Evolutionary conservation across 768 basidiomycete species (phyloP).

Genomic region (Kwoniella newhampshirensis): DNA sequence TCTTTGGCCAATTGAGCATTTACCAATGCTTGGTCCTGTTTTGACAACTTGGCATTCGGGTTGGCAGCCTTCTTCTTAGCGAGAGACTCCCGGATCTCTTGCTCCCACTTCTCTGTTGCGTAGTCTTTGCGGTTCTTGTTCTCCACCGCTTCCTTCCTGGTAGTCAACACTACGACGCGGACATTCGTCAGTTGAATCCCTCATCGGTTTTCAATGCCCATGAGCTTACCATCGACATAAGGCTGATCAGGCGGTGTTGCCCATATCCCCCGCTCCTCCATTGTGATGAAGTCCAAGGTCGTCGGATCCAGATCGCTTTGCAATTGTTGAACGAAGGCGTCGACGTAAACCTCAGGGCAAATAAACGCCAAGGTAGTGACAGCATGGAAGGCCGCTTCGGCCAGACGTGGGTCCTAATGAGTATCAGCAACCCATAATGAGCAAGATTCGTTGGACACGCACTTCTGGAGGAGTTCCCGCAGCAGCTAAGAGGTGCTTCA

Average conservation of each 20-base stretch:
- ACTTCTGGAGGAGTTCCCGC: conserved; percentile 36
- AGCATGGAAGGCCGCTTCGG: conserved; percentile 68
- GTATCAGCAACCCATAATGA: conserved; percentile 11
- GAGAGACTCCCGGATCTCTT: conserved; percentile 80
- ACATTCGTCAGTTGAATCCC: neutral
- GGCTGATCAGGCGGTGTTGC: conserved; percentile 75
- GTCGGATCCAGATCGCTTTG: conserved; percentile 64
- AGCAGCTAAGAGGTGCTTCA: conserved; percentile 30
- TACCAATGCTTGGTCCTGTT: conserved; percentile 80
- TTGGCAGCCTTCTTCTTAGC: conserved; percentile 72
- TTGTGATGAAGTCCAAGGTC: conserved; percentile 65
- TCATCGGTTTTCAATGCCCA: neutral
- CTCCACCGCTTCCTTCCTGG: conserved; percentile 60
- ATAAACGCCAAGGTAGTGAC: conserved; percentile 78
- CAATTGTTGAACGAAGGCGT: conserved; percentile 69
- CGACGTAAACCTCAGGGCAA: conserved; percentile 66
- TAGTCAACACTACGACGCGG: conserved; percentile 62
- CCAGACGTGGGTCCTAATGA: conserved; percentile 36
- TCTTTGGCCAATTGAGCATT: conserved; percentile 82
- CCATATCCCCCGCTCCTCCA: conserved; percentile 80
- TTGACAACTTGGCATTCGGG: conserved; percentile 62
- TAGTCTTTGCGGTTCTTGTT: conserved; percentile 77
- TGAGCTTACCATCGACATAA: conserved; percentile 69
- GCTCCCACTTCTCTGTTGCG: conserved; percentile 92
- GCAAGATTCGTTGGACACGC: conserved; percentile 1